These are phyloP conservation scores for Plasmodium ovale DNA, from an alignment of 169 alveolate genomes.

Conservation along the genomic window DNA sequence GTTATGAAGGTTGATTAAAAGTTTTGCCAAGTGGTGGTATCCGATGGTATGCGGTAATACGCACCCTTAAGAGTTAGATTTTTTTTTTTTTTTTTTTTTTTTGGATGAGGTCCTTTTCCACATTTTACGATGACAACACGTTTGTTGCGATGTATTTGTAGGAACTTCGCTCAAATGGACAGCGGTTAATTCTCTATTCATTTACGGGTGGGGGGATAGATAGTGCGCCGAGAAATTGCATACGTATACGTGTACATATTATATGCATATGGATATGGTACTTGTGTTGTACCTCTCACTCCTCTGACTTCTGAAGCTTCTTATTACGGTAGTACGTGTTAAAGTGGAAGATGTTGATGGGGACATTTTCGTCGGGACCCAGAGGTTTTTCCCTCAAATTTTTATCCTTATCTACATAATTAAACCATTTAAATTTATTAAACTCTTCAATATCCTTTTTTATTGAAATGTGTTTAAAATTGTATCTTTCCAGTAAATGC, in stretches of 20 bases:
- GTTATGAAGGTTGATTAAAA: no score
- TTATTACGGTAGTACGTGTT: constrained; percentile 81
- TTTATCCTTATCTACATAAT: constrained; percentile 81
- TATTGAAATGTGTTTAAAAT: constrained; percentile 78
- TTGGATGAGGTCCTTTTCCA: no score
- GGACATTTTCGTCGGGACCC: constrained; percentile 78
- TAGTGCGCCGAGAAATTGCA: no score
- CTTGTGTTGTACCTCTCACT: neutral
- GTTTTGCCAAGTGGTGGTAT: no score
- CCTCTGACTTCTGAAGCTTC: constrained; percentile 27
- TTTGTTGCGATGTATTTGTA: no score
- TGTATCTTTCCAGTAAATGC: constrained; percentile 72
- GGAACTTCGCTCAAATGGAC: no score
- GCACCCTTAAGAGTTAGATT: no score
- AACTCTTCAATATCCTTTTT: constrained; percentile 81
- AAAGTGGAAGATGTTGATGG: constrained; percentile 82
- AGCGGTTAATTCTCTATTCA: no score
- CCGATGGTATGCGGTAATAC: no score
- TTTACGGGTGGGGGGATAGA: no score
- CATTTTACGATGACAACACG: no score
- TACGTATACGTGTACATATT: neutral
- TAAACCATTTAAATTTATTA: constrained; percentile 72
- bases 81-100: no score
- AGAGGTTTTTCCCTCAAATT: constrained; percentile 75
- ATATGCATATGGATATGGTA: neutral